These are phyloP conservation scores for Psilocybe cyanescens DNA, from an alignment of 768 basidiomycete species.

Conservation along the genomic window DNA sequence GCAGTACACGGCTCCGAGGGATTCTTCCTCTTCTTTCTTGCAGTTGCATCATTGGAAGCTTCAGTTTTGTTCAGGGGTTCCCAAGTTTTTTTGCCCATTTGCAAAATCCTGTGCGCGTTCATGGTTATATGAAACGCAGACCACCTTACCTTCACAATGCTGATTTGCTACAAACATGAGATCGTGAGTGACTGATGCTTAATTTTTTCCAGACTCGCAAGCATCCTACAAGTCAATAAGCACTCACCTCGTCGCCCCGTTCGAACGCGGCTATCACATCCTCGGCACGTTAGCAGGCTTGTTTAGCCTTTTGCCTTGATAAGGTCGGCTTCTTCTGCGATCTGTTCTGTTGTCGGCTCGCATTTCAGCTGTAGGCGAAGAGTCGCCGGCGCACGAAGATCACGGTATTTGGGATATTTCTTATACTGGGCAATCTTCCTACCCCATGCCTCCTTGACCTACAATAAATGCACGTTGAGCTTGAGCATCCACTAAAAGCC, in stretches of 20 bases:
- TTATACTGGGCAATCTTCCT: conserved; percentile 8
- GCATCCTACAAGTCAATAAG: neutral
- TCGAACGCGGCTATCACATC: conserved; percentile 18
- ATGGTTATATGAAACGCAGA: conserved; percentile 9
- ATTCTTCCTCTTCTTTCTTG: neutral
- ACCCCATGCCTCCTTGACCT: conserved; percentile 15
- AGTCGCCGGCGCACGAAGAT: conserved; percentile 11
- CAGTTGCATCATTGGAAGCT: neutral
- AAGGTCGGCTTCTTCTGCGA: conserved; percentile 1
- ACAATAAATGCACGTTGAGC: neutral
- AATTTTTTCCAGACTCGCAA: neutral
- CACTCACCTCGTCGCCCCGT: conserved; percentile 16
- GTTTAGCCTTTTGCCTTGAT: conserved; percentile 6
- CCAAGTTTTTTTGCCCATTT: neutral
- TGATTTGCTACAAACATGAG: conserved; percentile 1
- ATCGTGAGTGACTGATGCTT: too few relatives aligned
- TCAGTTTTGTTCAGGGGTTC: neutral
- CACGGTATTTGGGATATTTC: conserved; percentile 7
- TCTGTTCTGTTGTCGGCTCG: conserved; percentile 9
- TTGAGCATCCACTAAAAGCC: neutral
- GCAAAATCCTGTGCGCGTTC: neutral
- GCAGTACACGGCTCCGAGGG: neutral
- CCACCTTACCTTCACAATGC: conserved; percentile 7
- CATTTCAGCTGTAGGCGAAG: neutral
- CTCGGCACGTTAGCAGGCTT: neutral